Evolutionary conservation across 2,329 filamentous ascomycete species (phyloP).

Genomic region (Magnaporthales sp.): DNA sequence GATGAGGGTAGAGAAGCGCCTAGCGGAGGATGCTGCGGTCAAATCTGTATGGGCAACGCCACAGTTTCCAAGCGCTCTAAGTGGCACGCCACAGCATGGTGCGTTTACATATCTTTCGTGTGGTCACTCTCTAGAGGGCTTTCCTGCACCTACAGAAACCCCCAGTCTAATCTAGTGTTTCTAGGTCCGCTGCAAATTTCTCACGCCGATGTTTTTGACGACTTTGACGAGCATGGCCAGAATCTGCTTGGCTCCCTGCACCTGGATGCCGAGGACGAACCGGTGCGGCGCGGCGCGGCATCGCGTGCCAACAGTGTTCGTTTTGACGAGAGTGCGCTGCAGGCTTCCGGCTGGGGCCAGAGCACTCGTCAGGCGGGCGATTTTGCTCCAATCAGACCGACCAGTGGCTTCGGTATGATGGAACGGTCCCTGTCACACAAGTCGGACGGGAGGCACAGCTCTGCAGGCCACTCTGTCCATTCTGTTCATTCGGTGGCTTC

Average conservation of each 20-base stretch:
- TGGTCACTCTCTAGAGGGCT: neutral
- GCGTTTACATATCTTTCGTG: constrained; percentile 10
- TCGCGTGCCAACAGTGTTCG: constrained; percentile 95
- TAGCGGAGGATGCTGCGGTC: constrained; percentile 57
- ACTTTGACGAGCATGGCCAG: constrained; percentile 79
- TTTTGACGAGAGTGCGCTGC: constrained; percentile 91
- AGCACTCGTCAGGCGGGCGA: constrained; percentile 76
- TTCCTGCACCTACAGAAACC: neutral
- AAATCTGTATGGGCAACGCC: constrained; percentile 89
- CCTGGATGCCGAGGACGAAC: constrained; percentile 80
- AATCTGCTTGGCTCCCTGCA: constrained; percentile 74
- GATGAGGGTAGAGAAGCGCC: constrained; percentile 53
- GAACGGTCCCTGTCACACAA: constrained; percentile 91
- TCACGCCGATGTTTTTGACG: constrained; percentile 77
- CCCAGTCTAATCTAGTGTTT: constrained; percentile 11
- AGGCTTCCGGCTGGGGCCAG: constrained; percentile 76
- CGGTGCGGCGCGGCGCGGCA: constrained; percentile 72
- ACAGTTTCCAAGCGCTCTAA: constrained; percentile 79
- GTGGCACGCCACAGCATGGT: constrained; percentile 84
- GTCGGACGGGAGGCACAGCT: constrained; percentile 91
- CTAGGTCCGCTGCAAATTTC: constrained; percentile 72
- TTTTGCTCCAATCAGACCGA: constrained; percentile 63
- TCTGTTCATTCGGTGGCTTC: constrained; percentile 56
- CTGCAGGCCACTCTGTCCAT: constrained; percentile 69
- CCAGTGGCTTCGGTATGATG: constrained; percentile 77